Evolutionary conservation across 31 red algal genomes (phyloP), one percentile per base, ranked within the genome.

Genomic region (Endocladia muricata): DNA sequence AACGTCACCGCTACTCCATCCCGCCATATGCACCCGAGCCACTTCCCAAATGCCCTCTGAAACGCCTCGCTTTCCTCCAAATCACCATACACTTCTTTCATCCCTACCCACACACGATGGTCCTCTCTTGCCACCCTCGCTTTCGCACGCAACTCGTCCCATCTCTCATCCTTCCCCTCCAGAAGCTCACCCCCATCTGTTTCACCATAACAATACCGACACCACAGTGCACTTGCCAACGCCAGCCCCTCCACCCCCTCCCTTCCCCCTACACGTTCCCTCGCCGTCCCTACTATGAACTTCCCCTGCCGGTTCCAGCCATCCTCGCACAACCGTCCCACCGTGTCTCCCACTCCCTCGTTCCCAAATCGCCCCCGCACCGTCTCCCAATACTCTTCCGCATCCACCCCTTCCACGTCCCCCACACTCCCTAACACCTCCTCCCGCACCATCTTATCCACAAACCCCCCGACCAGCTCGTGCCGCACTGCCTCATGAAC

Each of bases 311-410:
- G 48, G 34, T 49, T 41, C 33, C 58, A 65, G 1, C 81, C 81
- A 42, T 85, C 81, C 26, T 67, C 31, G 56, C 81, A 85, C 54
- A 75, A 40, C 35, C 81, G 81, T 21, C 58, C 38, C 23, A 85
- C 47, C 17, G 68, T 33, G 40, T 84, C 70, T 5, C 44, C 43
- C 37, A 73, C 47, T 49, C 36, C 49, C 26, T 73, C 74, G 41
- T 88, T 88, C 25, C 60, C 54, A 59, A 88, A 88, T 6, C 83
- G 83, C 19, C 35, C 47, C 37, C 29, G 22, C 15, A 88, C 56
- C 17, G 40, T 38, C 33, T 30, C 30, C 3, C 30, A 55, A 34
- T 88, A 87, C 3, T 13, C 73, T 3, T 55, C 57, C 7, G 70
- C 29, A 21, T 77, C 73, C 37, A 37, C 15, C 2, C 19, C 59